Evolutionary conservation across 2,329 filamentous ascomycete species (phyloP).

Genomic region (Neopestalotiopsis sp.): DNA sequence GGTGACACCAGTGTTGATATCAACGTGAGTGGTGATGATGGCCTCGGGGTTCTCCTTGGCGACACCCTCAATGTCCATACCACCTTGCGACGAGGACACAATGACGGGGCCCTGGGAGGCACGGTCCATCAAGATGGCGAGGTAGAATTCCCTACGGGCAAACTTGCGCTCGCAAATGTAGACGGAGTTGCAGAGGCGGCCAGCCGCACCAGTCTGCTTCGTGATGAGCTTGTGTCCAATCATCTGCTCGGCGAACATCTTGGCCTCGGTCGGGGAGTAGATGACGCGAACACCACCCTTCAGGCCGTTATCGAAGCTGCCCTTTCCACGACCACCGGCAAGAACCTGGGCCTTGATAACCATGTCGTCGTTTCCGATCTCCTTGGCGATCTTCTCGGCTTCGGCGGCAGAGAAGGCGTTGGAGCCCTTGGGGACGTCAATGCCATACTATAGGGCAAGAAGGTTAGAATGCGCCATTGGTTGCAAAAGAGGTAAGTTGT

Average conservation of each 20-base stretch:
- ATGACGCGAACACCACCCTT: constrained; percentile 99
- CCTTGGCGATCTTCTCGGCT: constrained; percentile 89
- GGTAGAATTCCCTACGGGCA: constrained; percentile 97
- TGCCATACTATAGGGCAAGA: constrained; percentile 72
- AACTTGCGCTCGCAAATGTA: constrained; percentile 99
- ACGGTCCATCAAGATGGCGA: constrained; percentile 98
- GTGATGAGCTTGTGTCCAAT: constrained; percentile 99
- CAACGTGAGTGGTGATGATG: constrained; percentile 90
- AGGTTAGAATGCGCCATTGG: constrained; percentile 29
- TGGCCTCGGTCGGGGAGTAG: constrained; percentile 94
- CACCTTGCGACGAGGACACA: constrained; percentile 96
- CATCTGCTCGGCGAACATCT: constrained; percentile 99
- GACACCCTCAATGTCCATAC: constrained; percentile 98
- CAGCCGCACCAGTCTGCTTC: constrained; percentile 95
- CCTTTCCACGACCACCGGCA: constrained; percentile 96
- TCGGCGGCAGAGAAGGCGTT: constrained; percentile 84
- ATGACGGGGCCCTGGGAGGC: constrained; percentile 90
- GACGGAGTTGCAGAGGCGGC: constrained; percentile 94
- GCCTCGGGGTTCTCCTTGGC: constrained; percentile 97
- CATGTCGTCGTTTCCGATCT: constrained; percentile 93
- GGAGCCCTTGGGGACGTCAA: constrained; percentile 88
- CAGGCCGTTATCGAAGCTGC: constrained; percentile 95
- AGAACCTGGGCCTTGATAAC: constrained; percentile 99
- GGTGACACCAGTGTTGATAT: constrained; percentile 94
- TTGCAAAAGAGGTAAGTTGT: neutral